These are phyloP conservation scores for Trichoderma arundinaceum DNA, from an alignment of 2,329 filamentous ascomycete species.

Conservation along the genomic window DNA sequence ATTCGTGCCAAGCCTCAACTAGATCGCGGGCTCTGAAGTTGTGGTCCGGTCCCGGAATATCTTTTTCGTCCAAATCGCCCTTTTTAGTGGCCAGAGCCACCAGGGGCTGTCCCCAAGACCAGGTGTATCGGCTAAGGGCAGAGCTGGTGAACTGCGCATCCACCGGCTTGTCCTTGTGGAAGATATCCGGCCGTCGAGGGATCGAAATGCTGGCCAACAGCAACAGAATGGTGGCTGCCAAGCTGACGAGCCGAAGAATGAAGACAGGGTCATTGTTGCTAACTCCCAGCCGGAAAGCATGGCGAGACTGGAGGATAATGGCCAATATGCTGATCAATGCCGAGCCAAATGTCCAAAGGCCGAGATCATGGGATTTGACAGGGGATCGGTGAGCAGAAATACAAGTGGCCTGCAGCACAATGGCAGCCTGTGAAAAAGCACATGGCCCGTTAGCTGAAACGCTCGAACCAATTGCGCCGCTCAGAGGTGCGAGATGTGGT, in stretches of 20 bases:
- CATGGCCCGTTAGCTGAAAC: background rate
- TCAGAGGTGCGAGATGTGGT: background rate
- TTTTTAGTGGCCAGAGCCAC: conserved; percentile 62
- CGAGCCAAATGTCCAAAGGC: conserved; percentile 58
- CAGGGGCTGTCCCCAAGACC: conserved; percentile 65
- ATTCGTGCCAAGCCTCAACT: conserved; percentile 56
- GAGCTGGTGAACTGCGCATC: conserved; percentile 68
- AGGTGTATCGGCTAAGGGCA: conserved; percentile 67
- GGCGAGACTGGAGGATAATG: conserved; percentile 53
- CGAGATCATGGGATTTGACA: conserved; percentile 60
- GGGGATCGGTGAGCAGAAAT: conserved; percentile 57
- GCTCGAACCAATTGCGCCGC: background rate
- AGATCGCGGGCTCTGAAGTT: conserved; percentile 57
- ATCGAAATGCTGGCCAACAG: conserved; percentile 59
- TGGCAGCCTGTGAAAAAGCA: conserved; percentile 49
- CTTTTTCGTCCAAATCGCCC: conserved; percentile 63
- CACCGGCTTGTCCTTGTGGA: conserved; percentile 61
- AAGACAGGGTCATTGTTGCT: conserved; percentile 50
- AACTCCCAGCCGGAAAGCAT: conserved; percentile 42
- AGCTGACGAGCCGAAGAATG: conserved; percentile 53
- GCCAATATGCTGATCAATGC: conserved; percentile 51
- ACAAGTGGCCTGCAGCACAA: conserved; percentile 58
- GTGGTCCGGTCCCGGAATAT: conserved; percentile 67
- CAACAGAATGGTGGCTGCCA: conserved; percentile 53
- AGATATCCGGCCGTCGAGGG: conserved; percentile 72